Evolutionary conservation across 345 rosid species (phyloP).

Genomic region (Brassica carinata): DNA sequence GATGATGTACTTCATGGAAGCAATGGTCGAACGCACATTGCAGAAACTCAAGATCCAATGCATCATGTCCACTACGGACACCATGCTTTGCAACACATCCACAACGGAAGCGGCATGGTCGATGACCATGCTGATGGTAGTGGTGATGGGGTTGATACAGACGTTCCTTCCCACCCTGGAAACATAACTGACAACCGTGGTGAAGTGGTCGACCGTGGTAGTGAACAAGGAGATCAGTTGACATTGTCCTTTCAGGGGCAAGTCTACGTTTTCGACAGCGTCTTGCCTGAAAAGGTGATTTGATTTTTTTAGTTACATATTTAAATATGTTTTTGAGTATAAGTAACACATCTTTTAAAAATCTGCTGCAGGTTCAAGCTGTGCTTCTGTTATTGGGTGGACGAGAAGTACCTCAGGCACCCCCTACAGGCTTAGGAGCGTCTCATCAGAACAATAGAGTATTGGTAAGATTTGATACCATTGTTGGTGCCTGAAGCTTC

Average conservation of each 20-base stretch:
- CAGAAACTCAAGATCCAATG: constrained; percentile 49
- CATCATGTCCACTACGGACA: constrained; percentile 49
- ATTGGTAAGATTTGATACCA: constrained; percentile 8
- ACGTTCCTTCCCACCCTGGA: constrained; percentile 58
- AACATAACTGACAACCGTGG: constrained; percentile 49
- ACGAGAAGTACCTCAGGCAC: constrained; percentile 51
- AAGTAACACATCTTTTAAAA: neutral
- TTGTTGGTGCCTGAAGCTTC: neutral
- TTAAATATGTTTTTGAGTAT: neutral
- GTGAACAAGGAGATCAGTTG: constrained; percentile 60
- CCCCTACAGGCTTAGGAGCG: constrained; percentile 42
- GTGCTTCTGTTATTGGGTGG: constrained; percentile 65
- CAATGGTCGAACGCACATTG: constrained; percentile 46
- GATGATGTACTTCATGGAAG: constrained; percentile 52
- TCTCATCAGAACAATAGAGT: constrained; percentile 46
- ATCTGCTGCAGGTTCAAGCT: constrained; percentile 58
- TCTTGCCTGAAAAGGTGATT: constrained; percentile 65
- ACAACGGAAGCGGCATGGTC: constrained; percentile 46
- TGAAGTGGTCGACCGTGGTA: constrained; percentile 43
- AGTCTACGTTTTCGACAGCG: constrained; percentile 76
- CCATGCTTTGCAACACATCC: constrained; percentile 48
- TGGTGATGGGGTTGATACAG: constrained; percentile 45
- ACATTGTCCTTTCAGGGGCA: constrained; percentile 77
- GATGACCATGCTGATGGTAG: constrained; percentile 48
- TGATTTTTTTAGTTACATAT: neutral